A percentile compares a stretch with the other conserved stretches of the same genome.
Evolutionary conservation across 768 basidiomycete genomes (phyloP).

Genomic region (Tricholoma sp.): DNA sequence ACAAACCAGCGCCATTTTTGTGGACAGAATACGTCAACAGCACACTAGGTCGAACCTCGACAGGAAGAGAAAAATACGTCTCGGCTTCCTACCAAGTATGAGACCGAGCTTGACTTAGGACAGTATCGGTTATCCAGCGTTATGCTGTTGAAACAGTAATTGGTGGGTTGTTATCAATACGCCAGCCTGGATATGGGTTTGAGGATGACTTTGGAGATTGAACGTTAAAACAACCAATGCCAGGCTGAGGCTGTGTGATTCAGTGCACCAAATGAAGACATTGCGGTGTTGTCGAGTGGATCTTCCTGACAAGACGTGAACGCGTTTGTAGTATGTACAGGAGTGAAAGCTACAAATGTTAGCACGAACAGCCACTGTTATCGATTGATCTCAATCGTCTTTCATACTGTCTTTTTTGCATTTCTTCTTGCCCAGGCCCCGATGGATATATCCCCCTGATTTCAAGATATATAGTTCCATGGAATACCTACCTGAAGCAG

Average conservation of each 20-base stretch:
- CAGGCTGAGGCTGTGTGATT: constrained; percentile 7
- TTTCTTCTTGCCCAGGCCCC: too few relatives aligned
- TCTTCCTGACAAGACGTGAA: constrained; percentile 9
- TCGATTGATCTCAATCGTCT: too few relatives aligned
- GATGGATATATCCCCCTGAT: too few relatives aligned
- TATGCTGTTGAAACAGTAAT: neutral
- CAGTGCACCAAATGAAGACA: constrained; percentile 10
- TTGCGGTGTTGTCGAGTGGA: constrained; percentile 6
- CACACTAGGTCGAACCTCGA: neutral
- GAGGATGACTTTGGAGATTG: neutral
- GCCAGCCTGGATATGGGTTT: neutral
- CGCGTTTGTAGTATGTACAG: constrained; percentile 15
- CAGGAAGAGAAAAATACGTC: neutral
- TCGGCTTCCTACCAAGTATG: neutral
- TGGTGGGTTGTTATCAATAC: neutral
- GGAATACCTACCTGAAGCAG: too few relatives aligned
- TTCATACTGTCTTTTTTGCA: too few relatives aligned
- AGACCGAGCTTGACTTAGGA: neutral
- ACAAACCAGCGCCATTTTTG: constrained; percentile 10
- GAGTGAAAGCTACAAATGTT: too few relatives aligned
- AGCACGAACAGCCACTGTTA: too few relatives aligned
- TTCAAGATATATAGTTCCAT: too few relatives aligned
- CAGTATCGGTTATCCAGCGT: neutral
- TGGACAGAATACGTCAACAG: constrained; percentile 8
- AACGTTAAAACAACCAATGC: constrained; percentile 7